Evolutionary conservation across 371 early-diverging fungal species (phyloP).

Genomic region (Syncephalastrum contaminatum): DNA sequence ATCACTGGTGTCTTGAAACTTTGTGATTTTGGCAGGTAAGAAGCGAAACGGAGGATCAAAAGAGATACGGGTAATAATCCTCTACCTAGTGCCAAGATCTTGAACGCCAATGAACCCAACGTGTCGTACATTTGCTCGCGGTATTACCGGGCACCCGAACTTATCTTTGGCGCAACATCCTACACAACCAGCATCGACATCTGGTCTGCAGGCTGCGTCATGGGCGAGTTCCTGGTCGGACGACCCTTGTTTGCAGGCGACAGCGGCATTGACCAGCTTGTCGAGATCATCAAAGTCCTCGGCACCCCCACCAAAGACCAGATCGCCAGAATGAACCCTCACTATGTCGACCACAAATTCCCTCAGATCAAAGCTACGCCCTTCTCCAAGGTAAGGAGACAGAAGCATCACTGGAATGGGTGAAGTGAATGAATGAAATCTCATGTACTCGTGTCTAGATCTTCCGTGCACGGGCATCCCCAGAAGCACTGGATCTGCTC

Average conservation of each 20-base stretch:
- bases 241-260: constrained; percentile 97
- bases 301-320: constrained; percentile 97
- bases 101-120: constrained; percentile 89
- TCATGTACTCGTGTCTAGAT: constrained; percentile 20
- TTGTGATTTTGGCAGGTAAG: constrained; percentile 94
- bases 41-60: no score
- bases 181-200: constrained; percentile 90
- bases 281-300: constrained; percentile 97
- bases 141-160: constrained; percentile 97
- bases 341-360: constrained; percentile 95
- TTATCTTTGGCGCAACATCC: constrained; percentile 91
- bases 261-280: constrained; percentile 97
- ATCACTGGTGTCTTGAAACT: constrained; percentile 87
- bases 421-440: neutral
- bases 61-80: no score
- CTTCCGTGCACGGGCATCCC: constrained; percentile 77
- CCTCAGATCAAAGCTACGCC: constrained; percentile 93
- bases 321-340: constrained; percentile 91
- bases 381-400: constrained; percentile 58
- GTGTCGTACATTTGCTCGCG: constrained; percentile 97
- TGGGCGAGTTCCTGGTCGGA: constrained; percentile 94
- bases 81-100: constrained; percentile 77
- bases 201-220: constrained; percentile 98
- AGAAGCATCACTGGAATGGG: constrained; percentile 42
- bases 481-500: constrained; percentile 90